Evolutionary conservation across 805 yeast genomes (phyloP).

Genomic region (Cyberlindnera amylophila): DNA sequence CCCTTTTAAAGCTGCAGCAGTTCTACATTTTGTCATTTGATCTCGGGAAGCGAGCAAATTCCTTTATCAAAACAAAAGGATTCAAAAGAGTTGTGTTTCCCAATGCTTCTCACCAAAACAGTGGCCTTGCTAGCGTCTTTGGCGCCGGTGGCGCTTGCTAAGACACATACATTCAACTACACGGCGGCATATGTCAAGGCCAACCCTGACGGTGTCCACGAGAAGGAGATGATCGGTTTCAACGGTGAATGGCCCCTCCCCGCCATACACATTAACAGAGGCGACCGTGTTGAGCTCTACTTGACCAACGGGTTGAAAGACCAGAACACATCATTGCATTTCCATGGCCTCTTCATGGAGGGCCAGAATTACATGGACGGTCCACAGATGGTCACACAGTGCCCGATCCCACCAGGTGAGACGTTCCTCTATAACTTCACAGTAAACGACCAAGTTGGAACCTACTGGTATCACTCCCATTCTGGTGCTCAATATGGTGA

Average conservation of each 20-base stretch:
- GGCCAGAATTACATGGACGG: conserved; percentile 70
- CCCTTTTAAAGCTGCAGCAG: no score
- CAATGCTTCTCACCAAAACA: background rate
- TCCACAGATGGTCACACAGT: conserved; percentile 74
- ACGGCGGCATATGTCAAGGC: conserved; percentile 57
- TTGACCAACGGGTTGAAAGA: conserved; percentile 58
- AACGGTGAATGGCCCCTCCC: conserved; percentile 76
- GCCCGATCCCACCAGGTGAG: conserved; percentile 70
- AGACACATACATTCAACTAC: conserved; percentile 54
- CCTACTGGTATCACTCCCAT: conserved; percentile 86
- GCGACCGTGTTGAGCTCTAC: conserved; percentile 57
- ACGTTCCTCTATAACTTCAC: conserved; percentile 68
- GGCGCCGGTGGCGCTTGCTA: conserved; percentile 14
- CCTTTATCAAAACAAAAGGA: background rate
- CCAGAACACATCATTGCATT: conserved; percentile 59
- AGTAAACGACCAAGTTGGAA: conserved; percentile 63
- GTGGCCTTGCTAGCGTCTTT: conserved; percentile 2
- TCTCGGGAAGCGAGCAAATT: no score
- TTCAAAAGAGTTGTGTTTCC: background rate
- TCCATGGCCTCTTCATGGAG: conserved; percentile 73
- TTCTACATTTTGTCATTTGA: no score
- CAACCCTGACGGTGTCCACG: conserved; percentile 61
- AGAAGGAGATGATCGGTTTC: conserved; percentile 59
- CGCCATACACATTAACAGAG: conserved; percentile 56
- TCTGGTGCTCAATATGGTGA: conserved; percentile 75